These are phyloP conservation scores for Penicillium nucicola DNA, from an alignment of 495 filamentous ascomycete genomes.

Conservation along the genomic window DNA sequence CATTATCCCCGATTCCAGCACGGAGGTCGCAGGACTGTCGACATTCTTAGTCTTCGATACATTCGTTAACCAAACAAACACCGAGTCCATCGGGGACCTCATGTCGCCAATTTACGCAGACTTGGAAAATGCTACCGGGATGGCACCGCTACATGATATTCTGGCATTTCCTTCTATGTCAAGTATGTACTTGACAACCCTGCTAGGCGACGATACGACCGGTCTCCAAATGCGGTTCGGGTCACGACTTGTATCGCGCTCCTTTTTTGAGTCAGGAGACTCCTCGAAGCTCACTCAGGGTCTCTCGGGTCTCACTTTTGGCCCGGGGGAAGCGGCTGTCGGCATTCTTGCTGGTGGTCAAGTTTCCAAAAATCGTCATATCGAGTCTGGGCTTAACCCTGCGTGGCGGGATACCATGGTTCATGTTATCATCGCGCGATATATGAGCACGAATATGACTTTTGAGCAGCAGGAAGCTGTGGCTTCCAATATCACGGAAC, in stretches of 20 bases:
- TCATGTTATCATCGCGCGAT: neutral
- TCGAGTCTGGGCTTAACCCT: conserved; percentile 2
- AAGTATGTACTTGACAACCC: neutral
- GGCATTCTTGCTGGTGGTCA: neutral
- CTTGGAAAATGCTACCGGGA: neutral
- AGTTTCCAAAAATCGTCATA: neutral
- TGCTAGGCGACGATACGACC: neutral
- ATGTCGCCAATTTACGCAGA: neutral
- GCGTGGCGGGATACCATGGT: neutral
- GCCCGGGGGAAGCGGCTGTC: neutral
- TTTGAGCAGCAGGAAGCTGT: neutral
- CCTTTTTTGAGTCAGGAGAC: neutral
- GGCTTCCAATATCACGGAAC: neutral
- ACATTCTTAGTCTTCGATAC: neutral
- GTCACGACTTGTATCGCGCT: neutral
- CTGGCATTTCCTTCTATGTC: neutral
- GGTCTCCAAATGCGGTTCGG: neutral
- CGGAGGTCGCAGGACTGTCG: neutral
- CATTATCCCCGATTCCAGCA: neutral
- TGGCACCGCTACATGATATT: neutral
- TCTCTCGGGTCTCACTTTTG: neutral
- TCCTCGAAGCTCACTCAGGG: neutral
- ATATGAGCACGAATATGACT: neutral
- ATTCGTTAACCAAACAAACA: conserved; percentile 5
- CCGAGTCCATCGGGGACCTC: neutral